Conservation (phyloP, 352 stramenopile species). For the Pythium phragmitis region DNA sequence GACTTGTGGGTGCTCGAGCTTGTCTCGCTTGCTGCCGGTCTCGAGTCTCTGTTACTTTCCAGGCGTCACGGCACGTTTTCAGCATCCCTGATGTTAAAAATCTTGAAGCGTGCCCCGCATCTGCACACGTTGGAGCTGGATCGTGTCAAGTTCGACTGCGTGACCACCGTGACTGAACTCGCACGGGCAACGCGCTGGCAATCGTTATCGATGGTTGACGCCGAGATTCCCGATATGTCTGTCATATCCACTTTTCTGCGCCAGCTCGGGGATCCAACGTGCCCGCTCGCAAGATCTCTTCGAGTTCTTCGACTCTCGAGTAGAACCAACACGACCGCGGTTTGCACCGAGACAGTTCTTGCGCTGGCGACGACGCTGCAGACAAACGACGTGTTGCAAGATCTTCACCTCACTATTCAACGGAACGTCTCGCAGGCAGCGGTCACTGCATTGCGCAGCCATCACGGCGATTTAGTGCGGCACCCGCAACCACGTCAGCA, state of each 20-base stretch:
- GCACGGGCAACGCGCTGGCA: neutral
- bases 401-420: constrained; percentile 12
- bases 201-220: constrained; percentile 9
- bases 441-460: neutral
- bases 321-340: constrained; percentile 2
- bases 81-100: neutral
- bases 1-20: constrained; percentile 3
- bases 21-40: constrained; percentile 1
- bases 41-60: constrained; percentile 11
- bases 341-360: constrained; percentile 2
- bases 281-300: constrained; percentile 1
- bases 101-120: constrained; percentile 6
- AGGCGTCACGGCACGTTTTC: constrained; percentile 2
- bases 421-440: neutral
- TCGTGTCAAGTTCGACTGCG: neutral
- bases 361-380: neutral
- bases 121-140: constrained; percentile 7
- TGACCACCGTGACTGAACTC: neutral
- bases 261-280: constrained; percentile 6
- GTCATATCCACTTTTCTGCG: neutral
- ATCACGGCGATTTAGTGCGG: neutral
- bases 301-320: constrained; percentile 12
- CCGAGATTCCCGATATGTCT: constrained; percentile 1
- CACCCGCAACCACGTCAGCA: constrained; percentile 7
- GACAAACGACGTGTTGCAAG: constrained; percentile 10